Evolutionary conservation across 2,329 filamentous ascomycete species (phyloP), one percentile per base, ranked within the genome.

Genomic region (Xylariaceae sp.): DNA sequence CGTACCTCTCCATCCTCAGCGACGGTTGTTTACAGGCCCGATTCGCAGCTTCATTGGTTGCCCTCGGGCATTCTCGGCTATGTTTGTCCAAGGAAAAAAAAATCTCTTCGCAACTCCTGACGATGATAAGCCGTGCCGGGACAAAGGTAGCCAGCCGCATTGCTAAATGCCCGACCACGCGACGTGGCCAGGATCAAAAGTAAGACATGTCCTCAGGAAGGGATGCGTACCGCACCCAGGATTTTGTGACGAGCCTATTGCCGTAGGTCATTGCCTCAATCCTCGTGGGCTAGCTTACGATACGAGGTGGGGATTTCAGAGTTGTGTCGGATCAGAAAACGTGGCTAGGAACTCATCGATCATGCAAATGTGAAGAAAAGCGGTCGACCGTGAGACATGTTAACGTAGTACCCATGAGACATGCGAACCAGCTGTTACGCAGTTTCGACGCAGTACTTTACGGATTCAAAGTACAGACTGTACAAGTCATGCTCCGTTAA

Each of bases 1-100:
- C 7, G 23, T 47, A 17, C 15, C 15, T 23, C 15, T 4, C 13
- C 53, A 56, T 18, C 11, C 35, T 66, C 66, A 68, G 68, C 68
- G 66, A 68, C 63, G 53, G 50, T 49, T 59, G 51, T 54, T 45
- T 30, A 61, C 45, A 60, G 17, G 53, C 37, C 50, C 34, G 64
- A 57, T 64, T 64, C 18, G n/a, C 41, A 23, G 41, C 57, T 57
- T 61, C 56, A 59, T 61, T 61, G 56, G 61, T 5, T 52, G 47
- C n/a, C 4, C 52, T 51, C 53, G n/a, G n/a, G 47, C 50, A 48
- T 54, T 58, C 44, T 52, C 56, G 59, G 53, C 56, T 54, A 56
- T 35, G 13, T 47, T 54, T 17, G 48, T 45, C n/a, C 49, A 51
- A 51, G 47, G 9, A 23, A 51, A 51, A 53, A 23, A 53, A 23